Evolutionary conservation across 179 eudicot species (phyloP).

Genomic region (Camellia oleifera): DNA sequence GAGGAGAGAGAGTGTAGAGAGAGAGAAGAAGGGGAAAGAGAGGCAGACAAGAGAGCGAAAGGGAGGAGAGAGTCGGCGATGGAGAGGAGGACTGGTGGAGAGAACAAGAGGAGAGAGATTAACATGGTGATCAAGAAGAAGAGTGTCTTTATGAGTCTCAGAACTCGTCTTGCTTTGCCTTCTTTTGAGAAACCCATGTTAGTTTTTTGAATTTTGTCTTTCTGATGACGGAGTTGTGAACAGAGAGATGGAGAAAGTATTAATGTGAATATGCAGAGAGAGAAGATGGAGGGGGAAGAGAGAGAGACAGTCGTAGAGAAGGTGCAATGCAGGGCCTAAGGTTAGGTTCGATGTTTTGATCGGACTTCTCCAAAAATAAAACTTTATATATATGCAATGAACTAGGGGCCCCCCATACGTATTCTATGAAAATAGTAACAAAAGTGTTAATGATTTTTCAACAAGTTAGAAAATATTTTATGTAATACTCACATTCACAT

Average conservation of each 20-base stretch:
- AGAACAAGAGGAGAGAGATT: slow-evolving; percentile 69
- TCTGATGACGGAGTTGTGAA: neutral
- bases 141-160: slow-evolving; percentile 74
- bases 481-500: too few relatives aligned
- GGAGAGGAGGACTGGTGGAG: slow-evolving; percentile 74
- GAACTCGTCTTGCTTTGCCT: slow-evolving; percentile 37
- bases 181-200: slow-evolving; percentile 49
- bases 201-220: neutral
- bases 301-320: neutral
- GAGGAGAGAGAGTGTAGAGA: slow-evolving; percentile 34
- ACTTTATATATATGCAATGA: slow-evolving; percentile 12
- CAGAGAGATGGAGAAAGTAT: neutral
- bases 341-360: slow-evolving; percentile 20
- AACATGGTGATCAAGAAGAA: slow-evolving; percentile 74
- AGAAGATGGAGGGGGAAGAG: neutral
- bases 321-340: neutral
- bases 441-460: too few relatives aligned
- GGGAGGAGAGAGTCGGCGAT: slow-evolving; percentile 81
- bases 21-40: slow-evolving; percentile 42
- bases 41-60: slow-evolving; percentile 69
- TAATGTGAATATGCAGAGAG: neutral
- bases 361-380: slow-evolving; percentile 5
- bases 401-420: too few relatives aligned
- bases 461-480: too few relatives aligned
- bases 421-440: too few relatives aligned